Conservation (phyloP, 2,329 filamentous ascomycete genomes). For the Fusarium sarcochroum region DNA sequence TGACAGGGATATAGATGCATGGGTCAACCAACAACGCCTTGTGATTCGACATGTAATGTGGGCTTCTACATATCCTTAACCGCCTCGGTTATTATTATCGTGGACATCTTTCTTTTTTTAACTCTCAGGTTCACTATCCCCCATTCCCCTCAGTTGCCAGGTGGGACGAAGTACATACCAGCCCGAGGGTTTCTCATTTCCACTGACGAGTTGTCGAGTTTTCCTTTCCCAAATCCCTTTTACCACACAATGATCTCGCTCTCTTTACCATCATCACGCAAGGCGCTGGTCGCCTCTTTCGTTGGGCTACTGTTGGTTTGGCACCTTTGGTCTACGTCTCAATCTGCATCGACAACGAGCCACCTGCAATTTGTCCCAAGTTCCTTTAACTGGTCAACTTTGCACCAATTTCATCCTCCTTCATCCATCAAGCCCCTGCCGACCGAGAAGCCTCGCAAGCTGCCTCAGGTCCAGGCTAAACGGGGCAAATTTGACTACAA, state of each 20-base stretch:
- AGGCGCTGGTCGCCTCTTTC: constrained; percentile 13
- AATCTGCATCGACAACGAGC: background rate
- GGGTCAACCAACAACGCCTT: background rate
- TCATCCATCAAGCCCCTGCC: constrained; percentile 52
- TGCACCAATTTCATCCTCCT: constrained; percentile 50
- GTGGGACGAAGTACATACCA: background rate
- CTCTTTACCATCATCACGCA: background rate
- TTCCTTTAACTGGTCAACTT: constrained; percentile 53
- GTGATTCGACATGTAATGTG: background rate
- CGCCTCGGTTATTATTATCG: background rate
- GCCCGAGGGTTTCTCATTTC: background rate
- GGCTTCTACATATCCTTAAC: background rate
- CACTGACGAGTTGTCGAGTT: background rate
- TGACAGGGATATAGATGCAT: constrained; percentile 6
- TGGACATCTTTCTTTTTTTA: background rate
- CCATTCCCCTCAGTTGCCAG: too few species aligned
- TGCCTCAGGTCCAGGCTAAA: constrained; percentile 53
- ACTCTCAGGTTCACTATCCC: background rate
- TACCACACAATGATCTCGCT: constrained; percentile 4
- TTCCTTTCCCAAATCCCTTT: background rate
- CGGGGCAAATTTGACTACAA: constrained; percentile 42
- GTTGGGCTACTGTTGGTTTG: constrained; percentile 6
- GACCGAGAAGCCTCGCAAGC: constrained; percentile 40
- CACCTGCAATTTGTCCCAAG: constrained; percentile 44
- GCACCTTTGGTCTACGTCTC: constrained; percentile 19